Conservation (phyloP, 2,329 filamentous ascomycete genomes). For the Aspergillus melleus region DNA sequence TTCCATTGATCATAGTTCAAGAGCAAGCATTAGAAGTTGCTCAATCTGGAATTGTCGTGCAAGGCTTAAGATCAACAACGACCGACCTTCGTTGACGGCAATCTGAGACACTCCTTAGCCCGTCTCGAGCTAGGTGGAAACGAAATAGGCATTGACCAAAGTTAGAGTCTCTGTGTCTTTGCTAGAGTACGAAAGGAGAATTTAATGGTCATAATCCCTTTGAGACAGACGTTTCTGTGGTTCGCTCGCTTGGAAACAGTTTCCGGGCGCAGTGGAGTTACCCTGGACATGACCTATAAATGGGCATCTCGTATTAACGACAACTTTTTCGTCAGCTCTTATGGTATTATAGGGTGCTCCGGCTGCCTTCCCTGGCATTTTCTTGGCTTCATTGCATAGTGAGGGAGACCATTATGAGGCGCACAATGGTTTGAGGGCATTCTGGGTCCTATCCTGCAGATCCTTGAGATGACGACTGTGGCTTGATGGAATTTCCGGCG, state of each 20-base stretch:
- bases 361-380: neutral
- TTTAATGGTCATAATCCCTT: neutral
- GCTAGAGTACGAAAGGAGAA: neutral
- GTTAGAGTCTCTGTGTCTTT: neutral
- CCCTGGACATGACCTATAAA: neutral
- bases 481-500: neutral
- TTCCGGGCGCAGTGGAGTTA: slow-evolving; percentile 4
- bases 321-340: neutral
- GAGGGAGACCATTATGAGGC: neutral
- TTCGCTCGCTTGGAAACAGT: slow-evolving; percentile 13
- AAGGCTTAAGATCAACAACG: too few relatives aligned
- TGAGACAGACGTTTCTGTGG: neutral
- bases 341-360: neutral
- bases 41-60: too few relatives aligned
- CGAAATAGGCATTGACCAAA: neutral
- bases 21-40: too few relatives aligned
- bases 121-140: neutral
- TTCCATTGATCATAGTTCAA: too few relatives aligned
- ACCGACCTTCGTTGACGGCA: neutral
- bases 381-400: neutral
- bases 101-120: neutral
- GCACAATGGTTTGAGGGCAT: neutral
- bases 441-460: neutral
- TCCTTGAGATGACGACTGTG: neutral
- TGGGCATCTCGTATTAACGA: neutral